These are phyloP conservation scores for Quillaja saponaria DNA, from an alignment of 306 rosid genomes.

Conservation along the genomic window DNA sequence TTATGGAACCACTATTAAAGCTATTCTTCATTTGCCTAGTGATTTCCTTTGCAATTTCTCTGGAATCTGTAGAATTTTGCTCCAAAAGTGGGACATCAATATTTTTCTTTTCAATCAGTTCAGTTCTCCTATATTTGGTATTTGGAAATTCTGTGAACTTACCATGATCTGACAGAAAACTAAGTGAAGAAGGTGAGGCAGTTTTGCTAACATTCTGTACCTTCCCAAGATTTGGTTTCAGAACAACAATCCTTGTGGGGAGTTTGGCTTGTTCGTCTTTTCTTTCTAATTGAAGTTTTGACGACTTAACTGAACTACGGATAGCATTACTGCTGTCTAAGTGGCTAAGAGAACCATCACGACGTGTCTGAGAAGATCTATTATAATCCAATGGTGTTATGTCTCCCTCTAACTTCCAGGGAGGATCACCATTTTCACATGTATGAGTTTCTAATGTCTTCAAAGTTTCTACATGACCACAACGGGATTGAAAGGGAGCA, in stretches of 20 bases:
- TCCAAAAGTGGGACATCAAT: conserved; percentile 42
- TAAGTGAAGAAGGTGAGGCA: conserved; percentile 56
- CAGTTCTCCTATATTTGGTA: conserved; percentile 46
- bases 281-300: conserved; percentile 45
- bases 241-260: conserved; percentile 84
- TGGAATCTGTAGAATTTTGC: conserved; percentile 67
- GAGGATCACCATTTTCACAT: conserved; percentile 37
- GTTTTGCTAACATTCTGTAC: conserved; percentile 43
- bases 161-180: conserved; percentile 50
- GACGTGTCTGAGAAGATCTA: conserved; percentile 52
- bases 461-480: conserved; percentile 40
- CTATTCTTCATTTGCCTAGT: conserved; percentile 72
- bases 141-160: conserved; percentile 43
- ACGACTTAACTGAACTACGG: conserved; percentile 43
- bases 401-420: conserved; percentile 53
- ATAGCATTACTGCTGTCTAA: conserved; percentile 47
- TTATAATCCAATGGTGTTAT: conserved; percentile 36
- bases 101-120: conserved; percentile 38
- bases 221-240: conserved; percentile 87
- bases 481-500: conserved; percentile 47
- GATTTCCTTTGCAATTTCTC: conserved; percentile 76
- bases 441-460: conserved; percentile 47
- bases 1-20: conserved; percentile 36
- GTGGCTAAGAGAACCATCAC: conserved; percentile 38
- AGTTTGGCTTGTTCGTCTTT: conserved; percentile 42